Conservation (phyloP, 192 early-diverging fungal genomes). For the Podila clonocystis region DNA sequence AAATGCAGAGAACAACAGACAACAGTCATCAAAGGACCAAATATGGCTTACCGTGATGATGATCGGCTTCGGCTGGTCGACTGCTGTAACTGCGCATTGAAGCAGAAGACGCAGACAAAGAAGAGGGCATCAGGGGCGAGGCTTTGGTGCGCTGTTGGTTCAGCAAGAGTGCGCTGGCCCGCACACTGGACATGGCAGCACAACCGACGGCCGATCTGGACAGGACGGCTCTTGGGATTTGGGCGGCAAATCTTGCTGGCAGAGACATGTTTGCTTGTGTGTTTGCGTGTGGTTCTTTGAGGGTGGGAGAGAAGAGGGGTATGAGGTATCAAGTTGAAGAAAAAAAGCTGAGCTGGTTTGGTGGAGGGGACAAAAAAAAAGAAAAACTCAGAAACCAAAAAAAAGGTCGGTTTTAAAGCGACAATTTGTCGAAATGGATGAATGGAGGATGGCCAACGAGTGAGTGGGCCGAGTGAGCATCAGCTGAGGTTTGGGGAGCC, state of each 20-base stretch:
- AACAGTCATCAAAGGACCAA: neutral
- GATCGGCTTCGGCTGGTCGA: slow-evolving; percentile 40
- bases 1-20: neutral
- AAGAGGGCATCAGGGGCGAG: neutral
- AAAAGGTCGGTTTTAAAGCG: neutral
- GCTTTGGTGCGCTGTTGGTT: slow-evolving; percentile 2
- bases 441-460: neutral
- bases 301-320: neutral
- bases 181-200: slow-evolving; percentile 8
- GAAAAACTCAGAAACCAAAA: neutral
- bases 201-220: slow-evolving; percentile 18
- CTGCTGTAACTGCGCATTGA: slow-evolving; percentile 42
- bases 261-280: slow-evolving; percentile 8
- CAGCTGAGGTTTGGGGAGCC: no score
- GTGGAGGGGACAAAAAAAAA: slow-evolving; percentile 6
- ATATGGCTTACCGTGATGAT: slow-evolving; percentile 40
- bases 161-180: slow-evolving; percentile 2
- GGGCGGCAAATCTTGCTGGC: slow-evolving; percentile 25
- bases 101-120: neutral
- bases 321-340: neutral
- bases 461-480: slow-evolving; percentile 1
- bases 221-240: slow-evolving; percentile 18
- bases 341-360: neutral
- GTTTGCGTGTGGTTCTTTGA: slow-evolving; percentile 4
- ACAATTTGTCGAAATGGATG: slow-evolving; percentile 9